phyloP scores from a whole-genome alignment of 2,329 filamentous ascomycete genomes.

The Dothidotthia symphoricarpi region DNA sequence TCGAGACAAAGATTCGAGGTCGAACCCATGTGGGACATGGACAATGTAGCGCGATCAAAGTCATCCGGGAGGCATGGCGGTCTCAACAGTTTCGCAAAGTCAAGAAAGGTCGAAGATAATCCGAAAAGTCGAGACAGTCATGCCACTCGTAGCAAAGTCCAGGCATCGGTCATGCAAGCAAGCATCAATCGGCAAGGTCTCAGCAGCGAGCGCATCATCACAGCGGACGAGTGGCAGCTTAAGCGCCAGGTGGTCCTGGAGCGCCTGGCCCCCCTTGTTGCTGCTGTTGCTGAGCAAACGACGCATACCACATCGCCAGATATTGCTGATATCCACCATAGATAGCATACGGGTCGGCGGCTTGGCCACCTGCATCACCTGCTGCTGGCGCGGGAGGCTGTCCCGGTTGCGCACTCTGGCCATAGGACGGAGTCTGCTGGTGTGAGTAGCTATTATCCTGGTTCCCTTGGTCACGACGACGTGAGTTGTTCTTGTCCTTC shows the following conservation, averaged over 20 bases:
- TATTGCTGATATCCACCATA: slow-evolving; percentile 85
- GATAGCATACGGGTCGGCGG: slow-evolving; percentile 61
- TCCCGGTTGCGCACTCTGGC: slow-evolving; percentile 35
- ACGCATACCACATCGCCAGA: slow-evolving; percentile 77
- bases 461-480: slow-evolving; percentile 43
- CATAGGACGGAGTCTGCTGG: slow-evolving; percentile 39
- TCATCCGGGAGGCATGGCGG: slow-evolving; percentile 23
- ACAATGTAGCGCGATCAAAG: slow-evolving; percentile 18
- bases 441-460: slow-evolving; percentile 50
- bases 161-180: slow-evolving; percentile 40
- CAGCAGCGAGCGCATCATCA: slow-evolving; percentile 40
- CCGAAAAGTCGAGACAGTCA: slow-evolving; percentile 19
- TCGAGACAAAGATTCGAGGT: not conserved
- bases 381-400: slow-evolving; percentile 27
- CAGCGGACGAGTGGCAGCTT: slow-evolving; percentile 31
- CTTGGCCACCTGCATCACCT: slow-evolving; percentile 52
- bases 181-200: slow-evolving; percentile 37
- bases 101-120: slow-evolving; percentile 19
- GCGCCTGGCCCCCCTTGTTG: slow-evolving; percentile 26
- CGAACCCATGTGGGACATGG: slow-evolving; percentile 3
- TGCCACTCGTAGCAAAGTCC: slow-evolving; percentile 27
- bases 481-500: slow-evolving; percentile 49
- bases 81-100: slow-evolving; percentile 6
- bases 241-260: slow-evolving; percentile 39
- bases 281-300: slow-evolving; percentile 55